Evolutionary conservation across 2,329 filamentous ascomycete species (phyloP).

Genomic region (Pseudocercospora musae): DNA sequence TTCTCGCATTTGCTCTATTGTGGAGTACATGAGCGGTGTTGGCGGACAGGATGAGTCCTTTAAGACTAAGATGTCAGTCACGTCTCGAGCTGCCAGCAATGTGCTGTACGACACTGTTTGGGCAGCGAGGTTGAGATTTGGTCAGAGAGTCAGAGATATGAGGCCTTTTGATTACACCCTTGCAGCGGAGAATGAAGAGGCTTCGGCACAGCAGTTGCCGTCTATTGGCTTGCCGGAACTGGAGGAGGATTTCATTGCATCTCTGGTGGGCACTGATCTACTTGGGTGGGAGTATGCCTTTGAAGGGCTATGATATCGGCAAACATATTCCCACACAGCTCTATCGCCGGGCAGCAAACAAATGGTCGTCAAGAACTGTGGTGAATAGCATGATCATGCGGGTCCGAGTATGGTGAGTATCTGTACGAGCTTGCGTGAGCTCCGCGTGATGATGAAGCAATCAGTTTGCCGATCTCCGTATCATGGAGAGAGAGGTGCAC

Average conservation of each 20-base stretch:
- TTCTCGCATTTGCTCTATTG: conserved; percentile 6
- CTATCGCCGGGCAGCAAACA: not conserved
- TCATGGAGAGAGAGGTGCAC: not conserved
- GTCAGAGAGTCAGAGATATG: conserved; percentile 1
- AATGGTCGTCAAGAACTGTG: not conserved
- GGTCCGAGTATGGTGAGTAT: not conserved
- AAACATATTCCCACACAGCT: not conserved
- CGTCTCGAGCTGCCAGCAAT: not conserved
- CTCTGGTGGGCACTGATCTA: conserved; percentile 3
- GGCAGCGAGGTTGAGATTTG: conserved; percentile 3
- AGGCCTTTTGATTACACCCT: conserved; percentile 6
- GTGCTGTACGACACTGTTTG: conserved; percentile 5
- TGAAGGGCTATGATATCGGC: not conserved
- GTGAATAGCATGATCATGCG: not conserved
- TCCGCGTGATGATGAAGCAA: not conserved
- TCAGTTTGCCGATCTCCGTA: not conserved
- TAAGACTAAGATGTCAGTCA: conserved; percentile 6
- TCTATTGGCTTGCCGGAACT: not conserved
- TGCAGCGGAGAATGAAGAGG: conserved; percentile 3
- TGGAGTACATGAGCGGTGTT: conserved; percentile 8
- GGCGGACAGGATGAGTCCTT: conserved; percentile 4
- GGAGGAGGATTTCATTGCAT: conserved; percentile 3
- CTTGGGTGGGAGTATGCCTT: conserved; percentile 9
- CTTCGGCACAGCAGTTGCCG: conserved; percentile 1
- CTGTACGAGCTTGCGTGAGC: not conserved